Evolutionary conservation across 192 early-diverging fungal species (phyloP), one percentile per base, ranked within the genome.

Genomic region (Mortierella antarctica): DNA sequence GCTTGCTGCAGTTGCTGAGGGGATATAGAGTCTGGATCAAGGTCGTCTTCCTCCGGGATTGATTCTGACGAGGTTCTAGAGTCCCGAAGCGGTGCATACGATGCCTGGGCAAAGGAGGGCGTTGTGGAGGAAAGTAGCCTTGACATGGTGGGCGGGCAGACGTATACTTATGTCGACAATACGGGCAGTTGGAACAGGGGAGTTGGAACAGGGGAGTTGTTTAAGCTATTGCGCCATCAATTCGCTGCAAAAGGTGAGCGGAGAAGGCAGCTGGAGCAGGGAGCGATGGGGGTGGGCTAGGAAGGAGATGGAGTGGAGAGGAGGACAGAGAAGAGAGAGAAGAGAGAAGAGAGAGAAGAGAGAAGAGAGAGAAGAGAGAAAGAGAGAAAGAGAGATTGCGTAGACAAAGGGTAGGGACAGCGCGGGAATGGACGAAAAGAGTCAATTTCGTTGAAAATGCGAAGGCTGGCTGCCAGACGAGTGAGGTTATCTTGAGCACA

Each of bases 1-100:
- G 14, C 61, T 45, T 62, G n/a, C n/a, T 46, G 58, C 20, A 23
- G 40, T 7, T 50, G 49, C 1, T 42, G 62, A 65, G 64, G 48
- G 55, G 54, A 62, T 65, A 65, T 78, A 57, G 77, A 67, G 59
- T 72, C 65, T 52, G 77, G 70, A 49, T 80, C 77, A 60, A 72
- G 70, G 39, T 80, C 77, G 41, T 72, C 77, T 14, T 72, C 77
- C 10, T 66, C 62, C 12, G 55, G 53, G 10, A 50, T 46, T 48
- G 56, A 48, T 39, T 70, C 75, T 64, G 54, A 40, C 0, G 75
- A 78, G 18, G 62, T 54, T 46, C 67, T 52, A 54, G 60, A 63
- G 49, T 68, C 60, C 41, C 47, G 17, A 7, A 80, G 70, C 11
- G 77, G 77, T 9, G 57, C 61, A 60, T 80, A 80, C 0, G 77